phyloP scores from a whole-genome alignment of 2,329 filamentous ascomycete species.

The Chrysosporium queenslandicum region DNA sequence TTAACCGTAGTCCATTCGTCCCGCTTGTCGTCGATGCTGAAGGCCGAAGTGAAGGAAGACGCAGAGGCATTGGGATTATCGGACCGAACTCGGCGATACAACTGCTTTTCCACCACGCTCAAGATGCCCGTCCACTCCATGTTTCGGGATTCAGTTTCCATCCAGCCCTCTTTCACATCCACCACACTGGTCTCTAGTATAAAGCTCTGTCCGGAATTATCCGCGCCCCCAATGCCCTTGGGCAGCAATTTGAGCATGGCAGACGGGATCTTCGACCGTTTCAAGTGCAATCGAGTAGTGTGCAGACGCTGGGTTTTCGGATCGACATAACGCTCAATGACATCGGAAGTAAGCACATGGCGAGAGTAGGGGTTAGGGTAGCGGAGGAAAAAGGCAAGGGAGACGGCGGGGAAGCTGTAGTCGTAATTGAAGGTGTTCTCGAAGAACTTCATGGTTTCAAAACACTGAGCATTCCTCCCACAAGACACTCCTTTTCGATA shows the following conservation, averaged over 20 bases:
- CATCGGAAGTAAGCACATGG: constrained; percentile 57
- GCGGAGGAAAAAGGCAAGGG: constrained; percentile 58
- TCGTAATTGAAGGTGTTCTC: constrained; percentile 51
- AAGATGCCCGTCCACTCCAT: constrained; percentile 58
- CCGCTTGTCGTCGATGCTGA: constrained; percentile 31
- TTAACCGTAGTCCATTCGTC: constrained; percentile 46
- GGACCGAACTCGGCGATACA: constrained; percentile 36
- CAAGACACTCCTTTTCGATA: neutral
- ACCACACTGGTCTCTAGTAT: constrained; percentile 55
- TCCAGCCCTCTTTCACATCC: constrained; percentile 54
- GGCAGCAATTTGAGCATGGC: constrained; percentile 53
- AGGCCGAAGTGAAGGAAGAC: constrained; percentile 16
- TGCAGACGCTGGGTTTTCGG: constrained; percentile 50
- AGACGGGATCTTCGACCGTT: constrained; percentile 52
- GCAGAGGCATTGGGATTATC: constrained; percentile 17
- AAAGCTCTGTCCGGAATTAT: constrained; percentile 50
- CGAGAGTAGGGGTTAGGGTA: constrained; percentile 58
- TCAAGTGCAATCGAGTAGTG: constrained; percentile 52
- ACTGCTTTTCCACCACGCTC: constrained; percentile 52
- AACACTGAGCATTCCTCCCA: constrained; percentile 15
- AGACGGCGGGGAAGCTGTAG: constrained; percentile 56
- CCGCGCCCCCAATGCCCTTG: constrained; percentile 48
- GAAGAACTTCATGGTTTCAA: constrained; percentile 43
- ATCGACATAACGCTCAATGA: constrained; percentile 54
- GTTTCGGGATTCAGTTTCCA: constrained; percentile 55